Percentiles rank a stretch among this genome's conserved stretches.
Conservation (phyloP, 495 filamentous ascomycete genomes). For the Aspergillus coremiiformis region DNA sequence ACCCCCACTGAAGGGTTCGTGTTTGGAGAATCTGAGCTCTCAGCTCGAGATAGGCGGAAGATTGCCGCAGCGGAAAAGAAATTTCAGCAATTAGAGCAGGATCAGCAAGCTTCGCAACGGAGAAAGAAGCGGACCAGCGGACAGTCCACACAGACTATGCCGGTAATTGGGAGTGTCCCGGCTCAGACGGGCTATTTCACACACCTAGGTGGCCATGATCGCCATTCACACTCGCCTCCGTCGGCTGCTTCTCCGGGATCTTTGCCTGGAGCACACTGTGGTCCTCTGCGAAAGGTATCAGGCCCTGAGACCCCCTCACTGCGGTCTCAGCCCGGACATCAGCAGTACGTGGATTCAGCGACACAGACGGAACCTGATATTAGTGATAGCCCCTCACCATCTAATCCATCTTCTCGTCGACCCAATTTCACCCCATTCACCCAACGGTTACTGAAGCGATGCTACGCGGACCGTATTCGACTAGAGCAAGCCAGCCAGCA, state of each 20-base stretch:
- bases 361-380: constrained; percentile 41
- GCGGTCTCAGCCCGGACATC: constrained; percentile 20
- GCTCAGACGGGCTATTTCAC: constrained; percentile 16
- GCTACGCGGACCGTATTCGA: constrained; percentile 34
- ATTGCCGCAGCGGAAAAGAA: constrained; percentile 75
- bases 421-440: constrained; percentile 31
- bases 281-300: constrained; percentile 28
- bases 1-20: constrained; percentile 37
- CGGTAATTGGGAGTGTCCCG: constrained; percentile 12
- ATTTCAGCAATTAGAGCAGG: constrained; percentile 52
- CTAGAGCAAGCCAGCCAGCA: constrained; percentile 21
- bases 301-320: constrained; percentile 23
- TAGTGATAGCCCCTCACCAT: constrained; percentile 20
- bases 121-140: constrained; percentile 44
- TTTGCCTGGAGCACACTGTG: constrained; percentile 12
- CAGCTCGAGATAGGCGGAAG: constrained; percentile 82
- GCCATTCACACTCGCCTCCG: constrained; percentile 26
- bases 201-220: constrained; percentile 2
- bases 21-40: constrained; percentile 56
- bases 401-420: constrained; percentile 10
- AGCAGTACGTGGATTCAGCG: constrained; percentile 38
- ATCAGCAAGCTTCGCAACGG: constrained; percentile 36
- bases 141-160: constrained; percentile 29
- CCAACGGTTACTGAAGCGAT: constrained; percentile 39
- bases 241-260: constrained; percentile 15